Base-by-base conservation (phyloP, 139 green algal genomes). In the Picochlorum costavermella region DNA sequence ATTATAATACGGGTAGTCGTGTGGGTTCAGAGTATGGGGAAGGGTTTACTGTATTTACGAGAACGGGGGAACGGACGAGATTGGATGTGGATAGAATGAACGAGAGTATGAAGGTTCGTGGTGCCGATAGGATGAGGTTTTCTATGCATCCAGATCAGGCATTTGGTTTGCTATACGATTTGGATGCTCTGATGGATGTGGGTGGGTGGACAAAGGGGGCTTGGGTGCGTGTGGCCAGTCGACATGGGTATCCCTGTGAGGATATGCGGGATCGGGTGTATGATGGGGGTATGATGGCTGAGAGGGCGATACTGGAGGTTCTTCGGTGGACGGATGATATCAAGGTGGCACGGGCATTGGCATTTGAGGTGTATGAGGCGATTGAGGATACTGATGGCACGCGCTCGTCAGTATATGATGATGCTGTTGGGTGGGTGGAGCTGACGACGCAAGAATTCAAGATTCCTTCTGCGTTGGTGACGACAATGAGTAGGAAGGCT, bases 1-100 rank as follows among this genome's bases (percentile, higher is more conserved):
- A 23, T 23, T 23, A 23, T 23, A 23, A 23, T 23, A 23, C 20
- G 20, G 20, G 20, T 23, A 23, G 20, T 23, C 20, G 20, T 0
- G 20, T 23, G 20, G 56, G 56, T 16, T 17, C 56, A 6, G 56
- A 61, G 43, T 61, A 61, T 45, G 56, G 56, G 11, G 56, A 61
- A 73, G 80, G 82, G 6, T 87, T 87, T 53, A 50, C 83, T 2
- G 60, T 83, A 37, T 81, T 74, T 37, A 64, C 72, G 20, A 13
- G 67, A 17, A 67, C 58, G 16, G 65, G 60, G 9, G 69, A 78
- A 30, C 63, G 50, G 3, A 65, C 53, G 23, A 71, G 70, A 4
- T 61, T 92, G 33, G 85, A 91, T 48, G 86, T 93, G 1, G 83
- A 91, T 48, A 74, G 72, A 0, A 69, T 95, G 8, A 95, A 95